Evolutionary conservation across 1,284 basidiomycete species (phyloP).

Genomic region (Cryptococcus maquisensis): DNA sequence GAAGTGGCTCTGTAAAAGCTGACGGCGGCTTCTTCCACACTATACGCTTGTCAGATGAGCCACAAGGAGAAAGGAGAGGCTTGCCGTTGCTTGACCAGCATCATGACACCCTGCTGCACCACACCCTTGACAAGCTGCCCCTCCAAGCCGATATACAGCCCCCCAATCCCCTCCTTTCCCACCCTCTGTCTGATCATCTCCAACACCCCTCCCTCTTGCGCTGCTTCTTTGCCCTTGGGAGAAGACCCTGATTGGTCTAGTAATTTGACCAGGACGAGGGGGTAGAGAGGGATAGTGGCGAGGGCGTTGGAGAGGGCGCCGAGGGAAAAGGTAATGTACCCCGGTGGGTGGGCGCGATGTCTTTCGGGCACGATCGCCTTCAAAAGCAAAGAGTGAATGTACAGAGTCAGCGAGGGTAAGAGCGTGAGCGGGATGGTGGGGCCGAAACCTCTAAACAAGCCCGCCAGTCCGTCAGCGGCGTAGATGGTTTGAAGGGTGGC

Average conservation of each 20-base stretch:
- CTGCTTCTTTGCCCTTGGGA: constrained; percentile 4
- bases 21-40: constrained; percentile 27
- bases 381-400: constrained; percentile 41
- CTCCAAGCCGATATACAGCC: constrained; percentile 69
- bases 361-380: constrained; percentile 36
- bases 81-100: constrained; percentile 48
- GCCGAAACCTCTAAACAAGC: constrained; percentile 31
- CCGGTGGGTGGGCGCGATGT: constrained; percentile 38
- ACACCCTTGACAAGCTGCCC: constrained; percentile 84
- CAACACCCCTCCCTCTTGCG: constrained; percentile 6
- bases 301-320: constrained; percentile 50
- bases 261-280: constrained; percentile 50
- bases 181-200: constrained; percentile 52
- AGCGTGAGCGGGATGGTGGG: constrained; percentile 30
- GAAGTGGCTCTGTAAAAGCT: constrained; percentile 13
- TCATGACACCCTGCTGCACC: constrained; percentile 44
- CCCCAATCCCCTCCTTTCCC: constrained; percentile 66
- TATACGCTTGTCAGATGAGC: constrained; percentile 1
- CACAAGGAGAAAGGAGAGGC: constrained; percentile 1
- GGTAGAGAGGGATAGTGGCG: constrained; percentile 44
- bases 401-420: constrained; percentile 45
- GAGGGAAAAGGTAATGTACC: constrained; percentile 47
- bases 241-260: constrained; percentile 25
- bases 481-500: constrained; percentile 19
- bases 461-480: constrained; percentile 25